Conservation (phyloP, 1,284 basidiomycete genomes). For the Moniliella sp. region DNA sequence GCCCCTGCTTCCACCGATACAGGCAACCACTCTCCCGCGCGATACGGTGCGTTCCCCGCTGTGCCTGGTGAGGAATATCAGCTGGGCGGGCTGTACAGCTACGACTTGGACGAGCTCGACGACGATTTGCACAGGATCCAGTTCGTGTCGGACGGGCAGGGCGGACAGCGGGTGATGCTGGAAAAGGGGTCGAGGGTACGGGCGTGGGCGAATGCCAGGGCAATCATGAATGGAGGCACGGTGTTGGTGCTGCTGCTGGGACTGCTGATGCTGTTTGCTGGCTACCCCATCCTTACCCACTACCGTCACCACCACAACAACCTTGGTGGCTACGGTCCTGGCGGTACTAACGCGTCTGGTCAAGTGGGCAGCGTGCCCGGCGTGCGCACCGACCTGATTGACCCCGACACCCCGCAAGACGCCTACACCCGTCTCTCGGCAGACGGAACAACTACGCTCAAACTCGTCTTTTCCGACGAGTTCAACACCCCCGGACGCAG, state of each 20-base stretch:
- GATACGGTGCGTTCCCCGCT: no score
- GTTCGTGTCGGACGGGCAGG: no score
- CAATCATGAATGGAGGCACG: no score
- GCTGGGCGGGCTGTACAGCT: no score
- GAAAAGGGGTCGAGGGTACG: no score
- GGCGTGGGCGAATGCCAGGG: no score
- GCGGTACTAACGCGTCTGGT: conserved; percentile 31
- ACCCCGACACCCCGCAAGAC: conserved; percentile 11
- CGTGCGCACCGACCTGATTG: conserved; percentile 7
- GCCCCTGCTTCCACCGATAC: no score
- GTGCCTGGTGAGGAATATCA: no score
- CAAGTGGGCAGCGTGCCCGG: conserved; percentile 4
- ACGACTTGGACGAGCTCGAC: no score
- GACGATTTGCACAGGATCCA: no score
- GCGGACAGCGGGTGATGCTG: no score
- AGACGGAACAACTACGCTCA: conserved; percentile 6
- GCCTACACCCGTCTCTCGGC: conserved; percentile 7
- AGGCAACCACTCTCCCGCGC: no score
- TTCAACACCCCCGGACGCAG: conserved; percentile 18
- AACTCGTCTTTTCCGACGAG: conserved; percentile 24
- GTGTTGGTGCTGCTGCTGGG: conserved; percentile 12
- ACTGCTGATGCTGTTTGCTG: conserved; percentile 5
- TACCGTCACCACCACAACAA: background rate
- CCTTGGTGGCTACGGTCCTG: conserved; percentile 1
- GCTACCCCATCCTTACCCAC: conserved; percentile 1